phyloP scores from a whole-genome alignment of 1,139 yeast species.

The Geotrichum reessii region DNA sequence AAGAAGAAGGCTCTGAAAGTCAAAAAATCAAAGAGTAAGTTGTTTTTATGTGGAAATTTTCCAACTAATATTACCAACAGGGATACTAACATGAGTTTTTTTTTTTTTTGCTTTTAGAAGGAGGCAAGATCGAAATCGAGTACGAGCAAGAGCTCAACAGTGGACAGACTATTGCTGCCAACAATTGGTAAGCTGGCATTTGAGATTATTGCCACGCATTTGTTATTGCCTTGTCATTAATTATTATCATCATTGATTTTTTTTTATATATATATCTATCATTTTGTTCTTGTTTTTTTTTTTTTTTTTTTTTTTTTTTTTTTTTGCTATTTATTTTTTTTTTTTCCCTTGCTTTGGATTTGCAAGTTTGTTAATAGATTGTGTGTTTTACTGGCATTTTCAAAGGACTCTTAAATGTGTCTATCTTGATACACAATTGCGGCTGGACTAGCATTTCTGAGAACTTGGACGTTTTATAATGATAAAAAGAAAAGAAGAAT shows the following conservation, averaged over 20 bases:
- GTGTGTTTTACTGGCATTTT: background rate
- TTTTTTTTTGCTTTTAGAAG: constrained; percentile 24
- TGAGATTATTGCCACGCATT: background rate
- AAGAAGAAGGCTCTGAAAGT: constrained; percentile 31
- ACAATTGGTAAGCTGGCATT: constrained; percentile 10
- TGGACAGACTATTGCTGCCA: constrained; percentile 9
- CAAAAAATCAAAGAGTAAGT: constrained; percentile 28
- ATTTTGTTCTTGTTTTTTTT: background rate
- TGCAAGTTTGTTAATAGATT: background rate
- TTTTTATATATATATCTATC: constrained; percentile 4
- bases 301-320: constrained; percentile 1
- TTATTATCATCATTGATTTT: background rate
- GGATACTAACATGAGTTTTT: background rate
- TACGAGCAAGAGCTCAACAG: constrained; percentile 57
- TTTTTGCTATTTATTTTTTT: background rate
- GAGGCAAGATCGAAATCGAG: constrained; percentile 77
- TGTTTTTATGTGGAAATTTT: background rate
- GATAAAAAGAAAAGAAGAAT: too few relatives aligned
- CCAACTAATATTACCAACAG: background rate
- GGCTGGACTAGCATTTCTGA: background rate
- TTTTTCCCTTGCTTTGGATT: background rate
- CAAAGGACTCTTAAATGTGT: background rate
- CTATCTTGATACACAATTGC: background rate
- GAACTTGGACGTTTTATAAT: too few relatives aligned
- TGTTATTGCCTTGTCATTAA: background rate